Evolutionary conservation across 2,329 filamentous ascomycete genomes (phyloP), one percentile per base, ranked within the genome.

Genomic region (Fusarium annulatum): DNA sequence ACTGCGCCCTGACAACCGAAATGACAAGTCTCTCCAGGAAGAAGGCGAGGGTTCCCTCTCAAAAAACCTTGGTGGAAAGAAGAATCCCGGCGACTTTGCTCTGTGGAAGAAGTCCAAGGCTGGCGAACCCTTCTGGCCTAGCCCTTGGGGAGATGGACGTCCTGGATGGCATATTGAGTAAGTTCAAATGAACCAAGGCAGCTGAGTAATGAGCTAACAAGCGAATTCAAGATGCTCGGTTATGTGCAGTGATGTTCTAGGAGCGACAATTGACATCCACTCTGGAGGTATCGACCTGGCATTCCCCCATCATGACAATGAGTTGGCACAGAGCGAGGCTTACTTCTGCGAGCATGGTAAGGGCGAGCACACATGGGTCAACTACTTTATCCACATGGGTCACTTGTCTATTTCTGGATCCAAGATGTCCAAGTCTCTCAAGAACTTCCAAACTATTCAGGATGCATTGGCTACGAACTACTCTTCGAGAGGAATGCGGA

Each of bases 301-400:
- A 1, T 97, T 97, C 82, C 95, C 95, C 0, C 95, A 97, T 81
- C 95, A 95, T 82, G 95, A 96, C 81, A 98, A 97, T 77, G 96
- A 97, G 81, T 84, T 97, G 74, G 95, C 94, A 1, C 95, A 97
- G 82, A 94, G 92, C 72, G 94, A 97, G 81, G 94, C 94, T n/a
- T 96, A 94, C 81, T 97, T 94, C 77, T 87, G 84, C 77, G 78
- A 86, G 45, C 81, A 86, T 61, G 82, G 79, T 43, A 86, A 87
- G 80, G 83, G 81, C 52, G 85, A 87, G 76, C 87, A 89, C 76
- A 94, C 94, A 67, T 97, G 96, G 96, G 93, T 97, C 57, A 97
- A 96, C 80, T 97, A 98, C 84, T 98, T 98, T 84, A 80, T 98
- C 21, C 96, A 98, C 80, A 98, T 97, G 92, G 96, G 96, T 0